Base-by-base conservation (phyloP, 2,329 filamentous ascomycete genomes). In the Cladorrhinum sp. region DNA sequence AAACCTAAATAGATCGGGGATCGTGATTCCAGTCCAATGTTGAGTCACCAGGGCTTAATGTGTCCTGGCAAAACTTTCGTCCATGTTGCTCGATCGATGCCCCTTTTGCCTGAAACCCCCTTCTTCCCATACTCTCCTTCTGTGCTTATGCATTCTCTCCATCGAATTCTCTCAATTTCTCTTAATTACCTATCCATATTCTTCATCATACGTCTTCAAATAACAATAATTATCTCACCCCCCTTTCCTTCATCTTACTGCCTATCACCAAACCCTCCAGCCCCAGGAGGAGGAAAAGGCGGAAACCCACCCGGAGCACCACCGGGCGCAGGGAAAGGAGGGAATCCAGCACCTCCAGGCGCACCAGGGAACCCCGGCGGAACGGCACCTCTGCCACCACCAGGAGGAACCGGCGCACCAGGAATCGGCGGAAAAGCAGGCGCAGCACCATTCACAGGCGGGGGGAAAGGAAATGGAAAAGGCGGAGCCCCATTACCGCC, bases 231-330 rank as follows among this genome's bases (percentile, higher is more conserved):
- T 45, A 4, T 45, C n/a, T 22, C 16, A 20, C 41, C 20, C 7
- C n/a, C 16, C 10, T 16, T 12, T 16, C 10, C 41, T 45, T 45
- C 41, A 45, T n/a, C 41, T 45, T 16, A 45, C 41, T 45, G 41
- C 41, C 41, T 45, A 12, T 45, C 41, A 8, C 41, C 41, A 53
- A 60, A 62, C 50, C 63, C 61, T 10, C 59, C 60, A n/a, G 66
- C 67, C 59, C 59, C 72, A 57, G 59, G 78, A 7, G 81, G 81
- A 3, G 81, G 82, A 63, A 85, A 82, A 16, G 80, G 79, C 20
- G 66, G 63, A 55, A 70, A 73, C 24, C 64, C 60, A n/a, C 65
- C 62, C 23, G n/a, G n/a, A n/a, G 41, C 7, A 18, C 60, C 64
- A 2, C 62, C 62, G 48, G 58, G 64, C 10, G 62, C 61, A 2